phyloP scores from a whole-genome alignment of 192 early-diverging fungal species.

The Chytriomyces sp. region DNA sequence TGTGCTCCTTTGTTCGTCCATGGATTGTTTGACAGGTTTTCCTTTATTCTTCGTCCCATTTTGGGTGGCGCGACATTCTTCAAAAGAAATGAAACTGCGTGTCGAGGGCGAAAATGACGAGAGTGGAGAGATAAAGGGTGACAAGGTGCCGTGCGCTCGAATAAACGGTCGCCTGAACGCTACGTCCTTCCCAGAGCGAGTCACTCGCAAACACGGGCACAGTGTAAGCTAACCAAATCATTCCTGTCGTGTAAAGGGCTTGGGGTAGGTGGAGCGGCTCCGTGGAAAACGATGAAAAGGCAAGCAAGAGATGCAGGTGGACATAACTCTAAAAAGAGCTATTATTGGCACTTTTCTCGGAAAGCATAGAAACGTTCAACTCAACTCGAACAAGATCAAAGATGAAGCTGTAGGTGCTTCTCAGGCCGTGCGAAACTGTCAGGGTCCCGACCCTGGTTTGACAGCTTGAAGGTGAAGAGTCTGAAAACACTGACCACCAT shows the following conservation, averaged over 20 bases:
- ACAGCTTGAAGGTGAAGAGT: neutral
- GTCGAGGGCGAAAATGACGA: too few relatives aligned
- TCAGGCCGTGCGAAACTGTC: neutral
- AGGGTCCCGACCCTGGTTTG: neutral
- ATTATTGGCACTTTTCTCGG: too few relatives aligned
- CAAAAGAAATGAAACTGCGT: too few relatives aligned
- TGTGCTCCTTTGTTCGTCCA: too few relatives aligned
- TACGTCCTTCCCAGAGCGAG: slow-evolving; percentile 1
- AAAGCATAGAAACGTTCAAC: neutral
- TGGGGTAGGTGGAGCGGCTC: neutral
- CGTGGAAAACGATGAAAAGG: neutral
- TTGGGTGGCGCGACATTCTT: too few relatives aligned
- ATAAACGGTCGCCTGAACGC: neutral
- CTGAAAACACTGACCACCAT: too few relatives aligned
- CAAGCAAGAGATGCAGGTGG: slow-evolving; percentile 1
- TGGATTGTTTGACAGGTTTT: too few relatives aligned
- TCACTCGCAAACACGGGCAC: neutral
- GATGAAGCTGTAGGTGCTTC: neutral
- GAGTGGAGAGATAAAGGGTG: too few relatives aligned
- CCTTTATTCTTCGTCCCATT: too few relatives aligned
- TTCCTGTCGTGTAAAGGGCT: neutral
- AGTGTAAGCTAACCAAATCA: slow-evolving; percentile 1
- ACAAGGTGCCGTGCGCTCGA: neutral
- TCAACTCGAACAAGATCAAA: neutral
- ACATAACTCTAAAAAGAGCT: neutral